These are phyloP conservation scores for Trichoderma asperelloides DNA, from an alignment of 495 filamentous ascomycete genomes.

Conservation along the genomic window DNA sequence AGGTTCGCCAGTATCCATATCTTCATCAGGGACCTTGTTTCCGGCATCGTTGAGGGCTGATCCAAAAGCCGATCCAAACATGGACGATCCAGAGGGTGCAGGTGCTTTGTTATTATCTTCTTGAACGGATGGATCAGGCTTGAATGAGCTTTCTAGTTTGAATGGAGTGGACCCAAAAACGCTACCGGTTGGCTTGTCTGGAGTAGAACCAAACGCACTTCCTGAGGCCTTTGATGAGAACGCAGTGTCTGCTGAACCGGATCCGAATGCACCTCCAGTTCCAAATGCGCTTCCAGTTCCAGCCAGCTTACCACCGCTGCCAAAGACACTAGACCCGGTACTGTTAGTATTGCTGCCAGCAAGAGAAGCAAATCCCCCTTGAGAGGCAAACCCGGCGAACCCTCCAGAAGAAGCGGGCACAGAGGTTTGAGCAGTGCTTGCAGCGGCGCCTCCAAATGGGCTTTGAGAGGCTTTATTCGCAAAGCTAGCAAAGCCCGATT, in stretches of 20 bases:
- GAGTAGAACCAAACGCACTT: slow-evolving; percentile 15
- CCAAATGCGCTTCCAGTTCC: background rate
- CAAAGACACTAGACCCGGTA: slow-evolving; percentile 15
- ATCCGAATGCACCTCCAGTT: background rate
- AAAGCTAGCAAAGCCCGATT: slow-evolving; percentile 24
- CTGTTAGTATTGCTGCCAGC: slow-evolving; percentile 14
- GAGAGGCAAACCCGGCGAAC: slow-evolving; percentile 52
- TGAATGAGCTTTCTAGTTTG: slow-evolving; percentile 71
- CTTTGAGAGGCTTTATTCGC: slow-evolving; percentile 11
- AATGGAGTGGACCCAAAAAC: slow-evolving; percentile 56
- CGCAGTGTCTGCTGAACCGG: slow-evolving; percentile 22
- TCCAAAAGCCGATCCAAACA: slow-evolving; percentile 52
- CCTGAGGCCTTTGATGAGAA: slow-evolving; percentile 33
- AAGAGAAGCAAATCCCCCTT: slow-evolving; percentile 47
- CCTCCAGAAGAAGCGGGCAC: slow-evolving; percentile 28
- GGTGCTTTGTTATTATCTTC: slow-evolving; percentile 48
- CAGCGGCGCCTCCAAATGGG: slow-evolving; percentile 25
- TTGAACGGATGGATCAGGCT: slow-evolving; percentile 56
- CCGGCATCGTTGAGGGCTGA: slow-evolving; percentile 37
- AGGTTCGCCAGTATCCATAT: slow-evolving; percentile 41
- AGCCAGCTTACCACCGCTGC: background rate
- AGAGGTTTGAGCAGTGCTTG: slow-evolving; percentile 7
- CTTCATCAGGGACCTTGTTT: slow-evolving; percentile 37
- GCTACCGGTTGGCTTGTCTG: slow-evolving; percentile 20
- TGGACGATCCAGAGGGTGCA: slow-evolving; percentile 28